Evolutionary conservation across 768 basidiomycete species (phyloP).

Genomic region (Agaricus subrufescens): DNA sequence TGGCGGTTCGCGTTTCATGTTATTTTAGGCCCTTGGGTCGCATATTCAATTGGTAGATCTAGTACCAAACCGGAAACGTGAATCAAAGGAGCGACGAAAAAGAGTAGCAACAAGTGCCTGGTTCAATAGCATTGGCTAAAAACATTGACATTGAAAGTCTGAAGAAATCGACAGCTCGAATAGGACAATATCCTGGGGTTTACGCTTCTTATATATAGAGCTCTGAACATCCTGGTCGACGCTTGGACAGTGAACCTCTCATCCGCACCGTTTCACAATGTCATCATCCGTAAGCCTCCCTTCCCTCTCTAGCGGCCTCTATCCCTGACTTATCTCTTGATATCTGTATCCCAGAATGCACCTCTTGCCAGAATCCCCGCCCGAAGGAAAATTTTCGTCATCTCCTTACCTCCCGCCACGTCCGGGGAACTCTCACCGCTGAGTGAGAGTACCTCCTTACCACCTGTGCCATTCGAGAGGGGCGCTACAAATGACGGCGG

Average conservation of each 20-base stretch:
- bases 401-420: not conserved
- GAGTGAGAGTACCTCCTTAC: not conserved
- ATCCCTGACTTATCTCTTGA: not conserved
- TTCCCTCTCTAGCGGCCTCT: not conserved
- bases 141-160: no score
- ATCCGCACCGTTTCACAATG: not conserved
- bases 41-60: no score
- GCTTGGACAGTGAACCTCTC: not conserved
- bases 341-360: not conserved
- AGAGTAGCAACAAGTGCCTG: no score
- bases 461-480: not conserved
- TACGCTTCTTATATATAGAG: no score
- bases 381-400: not conserved
- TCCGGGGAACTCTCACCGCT: conserved; percentile 1
- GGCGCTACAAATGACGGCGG: not conserved
- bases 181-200: no score
- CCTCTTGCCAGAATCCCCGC: not conserved
- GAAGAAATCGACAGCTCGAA: no score
- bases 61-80: no score
- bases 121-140: no score
- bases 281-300: not conserved
- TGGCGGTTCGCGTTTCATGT: no score
- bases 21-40: no score
- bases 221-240: not conserved
- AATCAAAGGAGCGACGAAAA: no score